These are phyloP conservation scores for Aspergillus sp. DNA, from an alignment of 2,329 filamentous ascomycete species.

Conservation along the genomic window DNA sequence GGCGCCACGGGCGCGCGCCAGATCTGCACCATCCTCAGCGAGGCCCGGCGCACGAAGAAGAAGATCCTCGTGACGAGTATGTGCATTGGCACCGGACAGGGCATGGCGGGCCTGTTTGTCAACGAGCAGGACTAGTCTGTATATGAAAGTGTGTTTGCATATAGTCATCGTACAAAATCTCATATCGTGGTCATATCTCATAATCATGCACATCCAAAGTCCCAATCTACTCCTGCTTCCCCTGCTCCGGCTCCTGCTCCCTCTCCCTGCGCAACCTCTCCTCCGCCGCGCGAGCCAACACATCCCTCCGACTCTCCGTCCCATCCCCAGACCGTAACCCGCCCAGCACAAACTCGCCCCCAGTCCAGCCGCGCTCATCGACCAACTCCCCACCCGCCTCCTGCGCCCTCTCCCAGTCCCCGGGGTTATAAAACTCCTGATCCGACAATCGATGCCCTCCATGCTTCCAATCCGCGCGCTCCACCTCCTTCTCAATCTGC, in stretches of 20 bases:
- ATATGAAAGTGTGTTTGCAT: background rate
- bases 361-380: constrained; percentile 74
- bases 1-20: constrained; percentile 86
- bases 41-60: constrained; percentile 79
- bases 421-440: constrained; percentile 59
- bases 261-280: constrained; percentile 58
- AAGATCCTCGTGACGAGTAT: constrained; percentile 90
- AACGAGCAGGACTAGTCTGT: constrained; percentile 54
- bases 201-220: background rate
- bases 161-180: background rate
- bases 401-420: constrained; percentile 50
- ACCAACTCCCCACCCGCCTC: constrained; percentile 53
- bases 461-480: constrained; percentile 71
- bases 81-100: constrained; percentile 70
- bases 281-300: constrained; percentile 71
- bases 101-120: constrained; percentile 65
- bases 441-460: constrained; percentile 63
- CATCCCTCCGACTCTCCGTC: constrained; percentile 66
- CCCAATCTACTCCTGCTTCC: constrained; percentile 25
- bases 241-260: constrained; percentile 29
- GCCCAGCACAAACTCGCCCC: constrained; percentile 73
- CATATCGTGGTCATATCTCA: background rate
- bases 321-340: constrained; percentile 42
- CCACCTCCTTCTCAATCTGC: constrained; percentile 84
- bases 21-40: constrained; percentile 87